These are phyloP conservation scores for Penicillium sp. DNA, from an alignment of 2,329 filamentous ascomycete species.

Conservation along the genomic window DNA sequence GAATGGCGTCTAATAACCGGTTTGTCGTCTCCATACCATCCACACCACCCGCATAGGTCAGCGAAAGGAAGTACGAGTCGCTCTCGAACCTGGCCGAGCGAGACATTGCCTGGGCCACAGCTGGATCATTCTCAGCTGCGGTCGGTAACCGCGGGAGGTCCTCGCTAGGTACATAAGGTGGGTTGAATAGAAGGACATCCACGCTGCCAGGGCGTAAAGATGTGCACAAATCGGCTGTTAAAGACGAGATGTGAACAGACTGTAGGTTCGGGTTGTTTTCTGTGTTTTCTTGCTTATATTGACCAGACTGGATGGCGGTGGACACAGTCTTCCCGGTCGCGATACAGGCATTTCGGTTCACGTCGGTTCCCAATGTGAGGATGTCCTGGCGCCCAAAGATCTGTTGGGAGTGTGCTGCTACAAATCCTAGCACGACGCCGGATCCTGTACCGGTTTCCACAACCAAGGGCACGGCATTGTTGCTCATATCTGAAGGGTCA, in stretches of 20 bases:
- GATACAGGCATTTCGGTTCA: conserved; percentile 79
- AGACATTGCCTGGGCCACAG: conserved; percentile 29
- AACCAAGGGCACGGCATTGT: conserved; percentile 57
- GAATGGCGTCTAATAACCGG: conserved; percentile 70
- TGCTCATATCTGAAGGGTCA: conserved; percentile 11
- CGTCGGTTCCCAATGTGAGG: conserved; percentile 75
- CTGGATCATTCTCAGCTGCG: conserved; percentile 19
- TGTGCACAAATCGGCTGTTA: conserved; percentile 69
- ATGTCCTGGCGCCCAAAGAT: conserved; percentile 74
- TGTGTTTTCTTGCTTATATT: conserved; percentile 13
- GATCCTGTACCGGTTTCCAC: conserved; percentile 90
- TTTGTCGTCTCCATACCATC: conserved; percentile 96
- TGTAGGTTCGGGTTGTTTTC: conserved; percentile 14
- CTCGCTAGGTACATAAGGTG: conserved; percentile 89
- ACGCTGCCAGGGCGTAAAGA: conserved; percentile 61
- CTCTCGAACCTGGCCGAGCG: conserved; percentile 62
- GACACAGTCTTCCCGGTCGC: conserved; percentile 71
- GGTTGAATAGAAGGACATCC: conserved; percentile 93
- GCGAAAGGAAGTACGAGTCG: conserved; percentile 77
- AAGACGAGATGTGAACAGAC: conserved; percentile 63
- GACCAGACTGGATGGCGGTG: conserved; percentile 46
- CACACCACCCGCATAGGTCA: conserved; percentile 84
- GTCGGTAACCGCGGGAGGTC: conserved; percentile 62
- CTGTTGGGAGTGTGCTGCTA: conserved; percentile 69
- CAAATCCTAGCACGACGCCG: conserved; percentile 88